These are phyloP conservation scores for Trichoderma sp. DNA, from an alignment of 2,329 filamentous ascomycete species.

Conservation along the genomic window DNA sequence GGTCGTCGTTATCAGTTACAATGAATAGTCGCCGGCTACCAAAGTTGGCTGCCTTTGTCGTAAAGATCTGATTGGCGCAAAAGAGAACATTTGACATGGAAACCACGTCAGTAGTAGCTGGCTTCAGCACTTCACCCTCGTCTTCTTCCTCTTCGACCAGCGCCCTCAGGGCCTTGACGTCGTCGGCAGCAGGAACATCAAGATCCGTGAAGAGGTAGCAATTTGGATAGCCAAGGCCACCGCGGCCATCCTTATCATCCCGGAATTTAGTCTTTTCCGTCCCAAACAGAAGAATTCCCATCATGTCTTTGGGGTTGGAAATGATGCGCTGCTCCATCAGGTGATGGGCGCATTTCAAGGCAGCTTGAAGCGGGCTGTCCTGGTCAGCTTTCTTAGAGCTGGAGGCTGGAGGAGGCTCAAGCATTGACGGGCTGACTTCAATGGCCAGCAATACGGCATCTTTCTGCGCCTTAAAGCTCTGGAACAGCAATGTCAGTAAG, in stretches of 20 bases:
- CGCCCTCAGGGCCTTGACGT: slow-evolving; percentile 78
- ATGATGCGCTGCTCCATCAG: slow-evolving; percentile 99
- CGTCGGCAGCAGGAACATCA: slow-evolving; percentile 81
- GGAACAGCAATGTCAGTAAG: slow-evolving; percentile 21
- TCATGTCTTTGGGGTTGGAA: slow-evolving; percentile 94
- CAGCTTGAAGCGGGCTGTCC: slow-evolving; percentile 79
- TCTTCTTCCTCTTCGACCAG: slow-evolving; percentile 80
- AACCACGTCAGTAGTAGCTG: slow-evolving; percentile 67
- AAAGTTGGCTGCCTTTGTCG: slow-evolving; percentile 92
- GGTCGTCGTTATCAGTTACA: slow-evolving; percentile 91
- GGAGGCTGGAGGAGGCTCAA: slow-evolving; percentile 65
- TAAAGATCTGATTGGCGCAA: slow-evolving; percentile 95
- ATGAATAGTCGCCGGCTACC: slow-evolving; percentile 91
- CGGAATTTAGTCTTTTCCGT: slow-evolving; percentile 83
- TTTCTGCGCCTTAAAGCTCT: slow-evolving; percentile 90
- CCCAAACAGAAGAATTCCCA: slow-evolving; percentile 90
- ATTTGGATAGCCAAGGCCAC: slow-evolving; percentile 74
- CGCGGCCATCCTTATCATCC: slow-evolving; percentile 64
- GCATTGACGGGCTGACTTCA: slow-evolving; percentile 87
- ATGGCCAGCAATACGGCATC: slow-evolving; percentile 99
- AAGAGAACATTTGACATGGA: slow-evolving; percentile 91
- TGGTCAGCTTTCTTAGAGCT: slow-evolving; percentile 75
- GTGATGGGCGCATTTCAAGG: slow-evolving; percentile 90
- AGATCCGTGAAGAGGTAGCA: slow-evolving; percentile 91
- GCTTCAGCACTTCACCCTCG: slow-evolving; percentile 67